Percentiles rank a stretch among this genome's conserved stretches.
Conservation (phyloP, 2,329 filamentous ascomycete genomes). For the Xylaria digitata region DNA sequence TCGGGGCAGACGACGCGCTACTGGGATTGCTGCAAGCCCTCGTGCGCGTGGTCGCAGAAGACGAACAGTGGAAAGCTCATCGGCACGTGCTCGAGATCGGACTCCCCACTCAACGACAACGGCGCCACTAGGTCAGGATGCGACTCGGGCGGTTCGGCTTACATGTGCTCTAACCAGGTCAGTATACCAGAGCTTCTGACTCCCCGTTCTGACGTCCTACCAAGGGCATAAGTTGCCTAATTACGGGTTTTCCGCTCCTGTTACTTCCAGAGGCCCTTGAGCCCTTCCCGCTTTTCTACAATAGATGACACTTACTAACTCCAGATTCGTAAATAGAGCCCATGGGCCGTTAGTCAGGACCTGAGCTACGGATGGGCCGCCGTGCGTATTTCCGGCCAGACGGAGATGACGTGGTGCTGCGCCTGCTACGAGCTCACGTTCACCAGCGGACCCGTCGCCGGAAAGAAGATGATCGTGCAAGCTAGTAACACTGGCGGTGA, state of each 20-base stretch:
- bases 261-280: too few relatives aligned
- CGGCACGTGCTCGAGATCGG: conserved; percentile 64
- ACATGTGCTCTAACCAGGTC: conserved; percentile 68
- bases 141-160: conserved; percentile 65
- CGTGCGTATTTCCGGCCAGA: conserved; percentile 64
- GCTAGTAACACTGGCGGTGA: conserved; percentile 69
- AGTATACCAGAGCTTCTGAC: too few relatives aligned
- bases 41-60: conserved; percentile 71
- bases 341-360: conserved; percentile 69
- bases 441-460: conserved; percentile 62
- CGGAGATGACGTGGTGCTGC: conserved; percentile 73
- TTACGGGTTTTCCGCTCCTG: too few relatives aligned
- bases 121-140: conserved; percentile 63
- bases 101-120: conserved; percentile 64
- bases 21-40: conserved; percentile 79
- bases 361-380: conserved; percentile 74
- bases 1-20: conserved; percentile 55
- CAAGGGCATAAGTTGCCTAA: too few relatives aligned
- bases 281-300: too few relatives aligned
- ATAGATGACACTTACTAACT: too few relatives aligned
- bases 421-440: conserved; percentile 71
- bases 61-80: conserved; percentile 63
- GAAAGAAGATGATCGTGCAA: conserved; percentile 71
- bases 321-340: conserved; percentile 50
- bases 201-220: too few relatives aligned